Evolutionary conservation across 352 stramenopile species (phyloP), one percentile per base, ranked within the genome.

Genomic region (Globisporangium viniferum): DNA sequence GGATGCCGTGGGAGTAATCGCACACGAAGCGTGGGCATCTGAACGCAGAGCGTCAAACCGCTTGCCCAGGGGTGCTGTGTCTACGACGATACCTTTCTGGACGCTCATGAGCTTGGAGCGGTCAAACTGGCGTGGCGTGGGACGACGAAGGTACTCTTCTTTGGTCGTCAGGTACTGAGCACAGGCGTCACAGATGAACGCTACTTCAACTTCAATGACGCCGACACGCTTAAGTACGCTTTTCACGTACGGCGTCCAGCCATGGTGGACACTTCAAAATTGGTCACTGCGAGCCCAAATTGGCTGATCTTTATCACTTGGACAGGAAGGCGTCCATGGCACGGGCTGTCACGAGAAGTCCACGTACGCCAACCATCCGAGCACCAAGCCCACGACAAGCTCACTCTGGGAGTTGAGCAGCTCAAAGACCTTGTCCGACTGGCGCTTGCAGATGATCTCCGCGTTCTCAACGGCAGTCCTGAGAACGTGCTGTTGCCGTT

Each of bases 241-340:
- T 56, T 72, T 68, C 7, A 91, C 85, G 3, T 80, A 24, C 24
- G 73, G 27, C 78, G 68, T 3, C 83, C 83, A 20, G 78, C 55
- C 83, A 90, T 91, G 0, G 80, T 89, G 6, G 81, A 75, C 5
- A 84, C 80, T 67, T 91, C 83, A 46, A 90, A 90, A 33, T 74
- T 83, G 24, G 78, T 77, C 5, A 81, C 72, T 12, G 77, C 80
- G 15, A 91, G 61, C 8, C 62, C 80, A 20, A 91, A 72, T 46
- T 85, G 76, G 5, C 82, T 81, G 36, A 91, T 62, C 48, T 83
- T 77, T 35, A 87, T 66, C 2, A 88, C 62, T 41, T 89, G 82
- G 3, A 90, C 70, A 22, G 80, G 80, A 31, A 90, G 82, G 82
- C 41, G 69, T 63, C 77, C 77, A 87, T 0, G 75, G 73, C 29